phyloP scores from a whole-genome alignment of 345 rosid genomes.

The Kernera saxatilis region DNA sequence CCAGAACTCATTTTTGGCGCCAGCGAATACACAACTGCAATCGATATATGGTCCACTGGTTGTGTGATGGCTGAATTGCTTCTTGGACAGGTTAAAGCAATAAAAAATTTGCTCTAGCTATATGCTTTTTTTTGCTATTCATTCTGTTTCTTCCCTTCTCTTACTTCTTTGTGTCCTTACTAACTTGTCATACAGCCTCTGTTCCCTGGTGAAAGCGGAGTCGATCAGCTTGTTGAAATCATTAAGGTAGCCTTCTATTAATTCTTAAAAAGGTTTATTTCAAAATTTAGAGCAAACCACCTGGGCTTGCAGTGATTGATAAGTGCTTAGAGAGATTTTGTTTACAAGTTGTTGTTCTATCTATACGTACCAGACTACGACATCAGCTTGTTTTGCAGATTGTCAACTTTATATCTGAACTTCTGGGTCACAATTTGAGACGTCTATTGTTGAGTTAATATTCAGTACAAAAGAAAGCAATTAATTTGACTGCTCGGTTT shows the following conservation, averaged over 20 bases:
- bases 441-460: background rate
- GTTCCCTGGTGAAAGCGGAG: conserved; percentile 97
- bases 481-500: conserved; percentile 12
- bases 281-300: background rate
- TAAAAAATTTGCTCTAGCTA: background rate
- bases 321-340: background rate
- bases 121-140: background rate
- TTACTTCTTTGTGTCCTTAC: conserved; percentile 3
- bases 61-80: conserved; percentile 95
- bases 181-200: conserved; percentile 51
- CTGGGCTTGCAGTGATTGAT: background rate
- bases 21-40: conserved; percentile 86
- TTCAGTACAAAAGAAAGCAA: background rate
- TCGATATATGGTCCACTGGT: conserved; percentile 91
- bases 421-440: background rate
- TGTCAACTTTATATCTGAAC: background rate
- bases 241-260: conserved; percentile 56
- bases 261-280: background rate
- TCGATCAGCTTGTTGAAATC: conserved; percentile 90
- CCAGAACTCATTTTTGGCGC: conserved; percentile 96
- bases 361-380: background rate
- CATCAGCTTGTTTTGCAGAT: background rate
- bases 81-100: conserved; percentile 64
- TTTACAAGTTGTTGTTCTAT: background rate
- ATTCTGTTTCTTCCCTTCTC: background rate